Base-by-base conservation (phyloP, 192 early-diverging fungal genomes). In the Kappamyces sp. region DNA sequence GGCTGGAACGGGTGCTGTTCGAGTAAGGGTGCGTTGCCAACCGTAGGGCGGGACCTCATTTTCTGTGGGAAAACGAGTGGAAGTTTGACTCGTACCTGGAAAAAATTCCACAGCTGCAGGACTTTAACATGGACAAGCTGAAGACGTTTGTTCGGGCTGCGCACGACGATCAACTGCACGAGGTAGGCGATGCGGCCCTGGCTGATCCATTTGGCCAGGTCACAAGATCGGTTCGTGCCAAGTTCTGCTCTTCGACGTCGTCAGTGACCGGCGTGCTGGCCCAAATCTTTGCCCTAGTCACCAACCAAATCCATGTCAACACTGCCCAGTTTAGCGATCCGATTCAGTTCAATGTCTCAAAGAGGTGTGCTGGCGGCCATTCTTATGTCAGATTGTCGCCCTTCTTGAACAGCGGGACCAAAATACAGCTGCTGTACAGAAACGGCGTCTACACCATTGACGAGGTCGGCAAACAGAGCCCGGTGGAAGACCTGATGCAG, bases 221-320 rank as follows among this genome's bases (percentile, higher is more conserved):
- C n/a, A 13, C 55, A 33, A 12, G 7, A 3, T 49, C 70, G 58
- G 38, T 49, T 9, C 55, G 75, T 0, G 63, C 66, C 55, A 73
- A 68, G 54, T 97, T 87, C 75, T 74, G 83, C 23, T 86, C 90
- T 10, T 94, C 92, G n/a, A 97, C 93, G 1, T 94, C 92, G 10
- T 93, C 91, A 2, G 86, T 91, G 63, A 87, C 88, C 23, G 67
- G 79, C 9, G 63, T 85, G 1, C 64, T 97, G 2, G 80, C 89
- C 2, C 87, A 94, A 13, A 64, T 91, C 48, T 90, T 89, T 31
- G 10, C 55, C 87, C 86, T 62, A 39, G 70, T 94, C 15, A 86
- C 90, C 1, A 72, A 74, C 5, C 74, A 82, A 48, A 80, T 75
- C 55, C 72, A 71, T 35, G 72, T 89, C 4, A 75, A 91, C 61